These are phyloP conservation scores for Schwanniomyces pseudopolymorphus DNA, from an alignment of 805 yeast species.

Conservation along the genomic window DNA sequence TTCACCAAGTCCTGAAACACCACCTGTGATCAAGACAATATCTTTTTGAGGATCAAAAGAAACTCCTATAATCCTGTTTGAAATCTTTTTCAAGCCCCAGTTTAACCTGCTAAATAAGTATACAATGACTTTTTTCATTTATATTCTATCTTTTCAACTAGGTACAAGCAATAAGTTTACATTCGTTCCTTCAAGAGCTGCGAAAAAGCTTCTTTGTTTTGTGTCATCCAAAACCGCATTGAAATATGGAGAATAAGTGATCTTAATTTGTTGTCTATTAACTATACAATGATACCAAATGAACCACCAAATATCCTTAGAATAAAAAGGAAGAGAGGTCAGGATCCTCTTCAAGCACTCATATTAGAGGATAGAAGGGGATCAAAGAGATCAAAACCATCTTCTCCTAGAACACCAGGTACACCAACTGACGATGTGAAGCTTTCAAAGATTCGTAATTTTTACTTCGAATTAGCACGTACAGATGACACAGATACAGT, in stretches of 20 bases:
- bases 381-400: slow-evolving; percentile 43
- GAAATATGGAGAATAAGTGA: not conserved
- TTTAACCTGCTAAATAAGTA: slow-evolving; percentile 12
- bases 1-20: slow-evolving; percentile 73
- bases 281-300: not conserved
- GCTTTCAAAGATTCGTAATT: slow-evolving; percentile 37
- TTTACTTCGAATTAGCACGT: slow-evolving; percentile 34
- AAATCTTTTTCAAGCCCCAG: slow-evolving; percentile 19
- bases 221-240: not conserved
- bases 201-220: not conserved
- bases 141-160: not conserved
- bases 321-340: slow-evolving; percentile 81
- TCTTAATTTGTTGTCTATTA: too few species aligned
- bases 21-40: slow-evolving; percentile 80
- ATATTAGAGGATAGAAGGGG: slow-evolving; percentile 40
- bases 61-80: slow-evolving; percentile 49
- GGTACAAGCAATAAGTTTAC: not conserved
- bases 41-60: slow-evolving; percentile 55
- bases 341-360: slow-evolving; percentile 86
- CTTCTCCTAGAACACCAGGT: slow-evolving; percentile 18
- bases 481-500: slow-evolving; percentile 26
- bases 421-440: not conserved
- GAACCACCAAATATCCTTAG: slow-evolving; percentile 66
- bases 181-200: not conserved
- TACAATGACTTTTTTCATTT: not conserved